Evolutionary conservation across 2,329 filamentous ascomycete genomes (phyloP), one percentile per base, ranked within the genome.

Genomic region (Penicillium digitatum): DNA sequence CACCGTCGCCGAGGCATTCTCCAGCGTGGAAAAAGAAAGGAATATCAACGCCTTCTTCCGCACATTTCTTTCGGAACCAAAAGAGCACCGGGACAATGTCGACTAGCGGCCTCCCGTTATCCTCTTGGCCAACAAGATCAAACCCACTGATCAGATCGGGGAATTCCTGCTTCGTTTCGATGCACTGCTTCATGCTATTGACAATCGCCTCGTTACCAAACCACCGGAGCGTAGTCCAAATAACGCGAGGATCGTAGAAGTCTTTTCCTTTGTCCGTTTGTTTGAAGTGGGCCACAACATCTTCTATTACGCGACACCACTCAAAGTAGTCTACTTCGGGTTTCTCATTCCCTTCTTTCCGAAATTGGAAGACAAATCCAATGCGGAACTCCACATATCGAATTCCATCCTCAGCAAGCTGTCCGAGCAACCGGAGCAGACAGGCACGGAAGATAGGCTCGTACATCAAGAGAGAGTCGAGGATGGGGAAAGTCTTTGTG

Each of bases 1-100:
- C 86, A 27, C 90, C 91, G 57, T 89, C 85, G 16, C 90, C 90
- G 0, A 95, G 83, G 32, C 86, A 90, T 74, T 96, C 92, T 61
- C 92, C 93, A 0, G 93, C 92, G 71, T 96, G 92, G 77, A 97
- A 95, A 78, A 95, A 95, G 78, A 96, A 96, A 0, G 93, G 93
- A 10, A 99, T 85, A 47, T 90, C 84, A 35, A 96, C 82, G 2
- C 82, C 84, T 66, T 90, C 87, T 67, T 89, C 81, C 0, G 84
- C 82, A 70, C 91, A 96, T 64, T 87, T 84, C 72, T 93, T 92
- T 61, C 87, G 86, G 80, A 97, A 96, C 90, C 90, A 96, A 73
- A 96, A 93, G 0, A 97, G 78, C 66, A 95, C 85, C 0, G 92
- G 91, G 0, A 93, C 81, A 3, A 95, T 76, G 62, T 94, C 88